Base-by-base conservation (phyloP, 441 rosid species). In the Adansonia rubrostipa region DNA sequence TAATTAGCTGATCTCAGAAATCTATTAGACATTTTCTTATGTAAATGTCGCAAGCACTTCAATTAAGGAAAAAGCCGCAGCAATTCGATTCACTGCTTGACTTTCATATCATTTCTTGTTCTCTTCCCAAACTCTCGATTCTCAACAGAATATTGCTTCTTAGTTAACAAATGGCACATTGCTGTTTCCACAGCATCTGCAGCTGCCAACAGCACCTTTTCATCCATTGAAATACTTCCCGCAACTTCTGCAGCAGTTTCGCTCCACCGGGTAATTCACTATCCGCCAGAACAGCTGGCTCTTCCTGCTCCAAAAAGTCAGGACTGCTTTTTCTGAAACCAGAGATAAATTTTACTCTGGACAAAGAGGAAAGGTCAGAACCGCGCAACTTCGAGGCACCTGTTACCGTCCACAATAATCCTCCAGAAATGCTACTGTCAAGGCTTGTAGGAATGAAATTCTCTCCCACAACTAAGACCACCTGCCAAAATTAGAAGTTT, bases 101-200 rank as follows among this genome's bases (percentile, higher is more conserved):
- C 57, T 84, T 92, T 96, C 85, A 78, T 88, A 77, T 96, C 98
- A 75, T 96, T 96, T 83, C 98, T 88, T 42, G 88, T 88, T 85
- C 91, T 90, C 89, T 93, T 96, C 84, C 97, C 85, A 70, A 89
- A 92, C 79, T 96, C 99, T 71, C 98, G 85, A 28, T 85, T 89
- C 75, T 89, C 95, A 1, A 76, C 78, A 8, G 95, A 71, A 81
- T 96, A 96, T 79, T 93, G 97, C 88, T 96, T 96, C 93, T 96
- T 96, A 75, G 91, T 88, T 80, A 96, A 81, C 85, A 93, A 80
- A 74, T 88, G 92, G 71, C 88, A 87, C 96, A 92, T 89, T 48
- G 99, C 87, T 74, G 84, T 71, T 83, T 89, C 89, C 71, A 91
- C 90, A 71, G 98, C 95, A 83, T 90, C 92, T 3, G 98, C 91